phyloP scores from a whole-genome alignment of 345 rosid genomes.

The Camelina sativa region DNA sequence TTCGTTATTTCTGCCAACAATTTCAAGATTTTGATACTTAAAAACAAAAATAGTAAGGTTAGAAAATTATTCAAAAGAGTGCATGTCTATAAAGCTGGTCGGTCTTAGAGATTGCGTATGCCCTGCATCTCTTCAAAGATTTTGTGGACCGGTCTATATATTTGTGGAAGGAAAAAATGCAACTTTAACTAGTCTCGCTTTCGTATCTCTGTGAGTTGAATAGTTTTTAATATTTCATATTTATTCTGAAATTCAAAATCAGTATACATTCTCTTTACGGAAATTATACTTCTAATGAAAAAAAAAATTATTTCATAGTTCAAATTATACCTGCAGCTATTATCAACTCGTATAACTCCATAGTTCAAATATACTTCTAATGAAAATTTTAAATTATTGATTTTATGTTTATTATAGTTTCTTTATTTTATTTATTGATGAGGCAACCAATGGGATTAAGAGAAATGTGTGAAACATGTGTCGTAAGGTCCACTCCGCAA shows the following conservation, averaged over 20 bases:
- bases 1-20: not conserved
- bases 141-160: constrained; percentile 32
- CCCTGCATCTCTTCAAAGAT: constrained; percentile 16
- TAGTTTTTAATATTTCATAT: constrained; percentile 1
- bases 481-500: not conserved
- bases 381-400: not conserved
- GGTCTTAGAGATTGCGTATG: constrained; percentile 26
- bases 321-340: not conserved
- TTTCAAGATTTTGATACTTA: not conserved
- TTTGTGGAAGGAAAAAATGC: constrained; percentile 23
- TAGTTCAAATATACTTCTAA: not conserved
- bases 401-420: not conserved
- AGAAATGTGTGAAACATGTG: not conserved
- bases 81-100: constrained; percentile 5
- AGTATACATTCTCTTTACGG: not conserved
- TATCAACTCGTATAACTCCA: not conserved
- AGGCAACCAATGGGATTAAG: not conserved
- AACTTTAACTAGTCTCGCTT: constrained; percentile 13
- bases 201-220: not conserved
- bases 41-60: constrained; percentile 11
- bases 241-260: not conserved
- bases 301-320: too few species aligned
- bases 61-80: constrained; percentile 4
- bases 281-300: not conserved
- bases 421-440: not conserved